Conservation (phyloP, 1,284 basidiomycete species). For the Cutaneotrichosporon cavernicola region DNA sequence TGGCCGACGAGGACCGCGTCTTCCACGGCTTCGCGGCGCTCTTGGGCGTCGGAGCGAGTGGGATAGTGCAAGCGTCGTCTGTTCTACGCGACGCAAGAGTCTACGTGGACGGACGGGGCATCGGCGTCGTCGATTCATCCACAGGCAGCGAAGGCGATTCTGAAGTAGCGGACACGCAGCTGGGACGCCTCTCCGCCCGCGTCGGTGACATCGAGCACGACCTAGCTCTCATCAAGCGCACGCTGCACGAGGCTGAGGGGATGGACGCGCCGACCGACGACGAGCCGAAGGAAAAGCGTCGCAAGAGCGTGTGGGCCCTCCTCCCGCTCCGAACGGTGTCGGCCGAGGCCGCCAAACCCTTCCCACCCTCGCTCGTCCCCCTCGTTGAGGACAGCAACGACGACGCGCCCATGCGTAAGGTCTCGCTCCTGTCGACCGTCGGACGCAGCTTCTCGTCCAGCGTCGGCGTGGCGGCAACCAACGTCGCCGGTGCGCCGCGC, state of each 20-base stretch:
- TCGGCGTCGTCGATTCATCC: not conserved
- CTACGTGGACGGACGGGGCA: conserved; percentile 58
- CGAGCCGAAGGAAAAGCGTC: conserved; percentile 3
- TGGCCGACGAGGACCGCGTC: conserved; percentile 72
- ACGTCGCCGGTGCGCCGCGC: conserved; percentile 40
- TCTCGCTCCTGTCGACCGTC: conserved; percentile 26
- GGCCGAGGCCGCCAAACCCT: not conserved
- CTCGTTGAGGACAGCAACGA: conserved; percentile 18
- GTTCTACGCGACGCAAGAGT: conserved; percentile 60
- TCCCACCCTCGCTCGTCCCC: conserved; percentile 1
- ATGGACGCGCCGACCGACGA: conserved; percentile 28
- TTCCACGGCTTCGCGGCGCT: conserved; percentile 70
- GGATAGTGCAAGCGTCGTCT: conserved; percentile 47
- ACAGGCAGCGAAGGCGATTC: not conserved
- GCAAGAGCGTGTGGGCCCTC: conserved; percentile 23
- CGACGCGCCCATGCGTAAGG: conserved; percentile 6
- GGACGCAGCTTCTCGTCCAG: conserved; percentile 37
- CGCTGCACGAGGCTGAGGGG: conserved; percentile 44
- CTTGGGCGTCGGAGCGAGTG: conserved; percentile 60
- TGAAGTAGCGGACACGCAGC: conserved; percentile 55
- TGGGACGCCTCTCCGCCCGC: conserved; percentile 59
- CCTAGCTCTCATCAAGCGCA: conserved; percentile 58
- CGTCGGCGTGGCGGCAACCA: conserved; percentile 36
- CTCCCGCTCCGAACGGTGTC: conserved; percentile 28
- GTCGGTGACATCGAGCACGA: conserved; percentile 76